phyloP scores from a whole-genome alignment of 2,329 filamentous ascomycete genomes.

The Arthrinium phaeospermum region DNA sequence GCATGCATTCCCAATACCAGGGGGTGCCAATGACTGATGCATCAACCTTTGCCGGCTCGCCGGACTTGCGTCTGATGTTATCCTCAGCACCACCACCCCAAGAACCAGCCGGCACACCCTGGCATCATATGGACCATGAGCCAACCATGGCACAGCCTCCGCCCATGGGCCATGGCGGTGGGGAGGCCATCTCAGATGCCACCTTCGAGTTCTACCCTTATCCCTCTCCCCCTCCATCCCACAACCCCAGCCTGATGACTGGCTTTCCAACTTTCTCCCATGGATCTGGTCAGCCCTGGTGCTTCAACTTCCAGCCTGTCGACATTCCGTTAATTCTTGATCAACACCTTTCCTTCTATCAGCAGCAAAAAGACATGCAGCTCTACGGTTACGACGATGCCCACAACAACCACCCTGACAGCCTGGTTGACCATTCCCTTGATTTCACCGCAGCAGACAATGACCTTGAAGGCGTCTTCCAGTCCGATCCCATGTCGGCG shows the following conservation, averaged over 20 bases:
- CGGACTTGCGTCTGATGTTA: not conserved
- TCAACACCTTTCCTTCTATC: not conserved
- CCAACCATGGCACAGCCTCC: not conserved
- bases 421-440: not conserved
- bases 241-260: not conserved
- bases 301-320: not conserved
- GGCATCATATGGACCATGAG: not conserved
- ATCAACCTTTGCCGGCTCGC: not conserved
- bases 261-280: slow-evolving; percentile 1
- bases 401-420: not conserved
- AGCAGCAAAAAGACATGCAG: not conserved
- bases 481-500: not conserved
- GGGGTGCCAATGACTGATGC: not conserved
- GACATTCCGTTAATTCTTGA: not conserved
- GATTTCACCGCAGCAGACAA: not conserved
- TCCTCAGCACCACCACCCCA: not conserved
- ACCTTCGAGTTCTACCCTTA: not conserved
- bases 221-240: not conserved
- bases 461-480: not conserved
- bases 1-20: not conserved
- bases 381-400: not conserved
- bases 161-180: not conserved
- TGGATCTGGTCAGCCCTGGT: not conserved
- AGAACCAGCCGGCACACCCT: not conserved
- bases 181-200: not conserved